These are phyloP conservation scores for Phytophthora colocasiae DNA, from an alignment of 352 stramenopile species.

Conservation along the genomic window DNA sequence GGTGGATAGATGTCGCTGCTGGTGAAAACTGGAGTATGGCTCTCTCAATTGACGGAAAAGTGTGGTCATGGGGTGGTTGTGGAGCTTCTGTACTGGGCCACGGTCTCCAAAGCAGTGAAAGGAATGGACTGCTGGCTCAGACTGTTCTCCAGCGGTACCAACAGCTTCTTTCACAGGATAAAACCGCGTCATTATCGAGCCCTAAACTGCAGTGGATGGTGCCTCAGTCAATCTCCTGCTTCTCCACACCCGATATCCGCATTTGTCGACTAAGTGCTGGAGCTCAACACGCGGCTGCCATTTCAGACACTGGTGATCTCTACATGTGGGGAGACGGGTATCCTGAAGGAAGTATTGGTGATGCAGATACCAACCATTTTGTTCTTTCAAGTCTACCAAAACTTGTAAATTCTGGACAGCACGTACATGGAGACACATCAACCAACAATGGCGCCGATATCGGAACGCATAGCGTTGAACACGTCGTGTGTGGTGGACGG, in stretches of 20 bases:
- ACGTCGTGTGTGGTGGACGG: slow-evolving; percentile 59
- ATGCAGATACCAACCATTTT: slow-evolving; percentile 2
- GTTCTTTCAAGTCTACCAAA: slow-evolving; percentile 31
- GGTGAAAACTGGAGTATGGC: slow-evolving; percentile 86
- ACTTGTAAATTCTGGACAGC: slow-evolving; percentile 34
- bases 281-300: slow-evolving; percentile 82
- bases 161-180: slow-evolving; percentile 33
- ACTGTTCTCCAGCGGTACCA: slow-evolving; percentile 55
- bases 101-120: slow-evolving; percentile 25
- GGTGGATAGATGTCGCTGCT: slow-evolving; percentile 61
- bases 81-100: slow-evolving; percentile 74
- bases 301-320: slow-evolving; percentile 89
- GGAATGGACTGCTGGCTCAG: slow-evolving; percentile 39
- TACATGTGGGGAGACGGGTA: slow-evolving; percentile 88
- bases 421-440: background rate
- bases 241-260: slow-evolving; percentile 37
- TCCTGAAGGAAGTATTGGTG: background rate
- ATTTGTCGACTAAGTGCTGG: slow-evolving; percentile 85
- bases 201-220: slow-evolving; percentile 48
- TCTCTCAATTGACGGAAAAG: slow-evolving; percentile 60
- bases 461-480: slow-evolving; percentile 44
- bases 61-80: slow-evolving; percentile 86
- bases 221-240: slow-evolving; percentile 53
- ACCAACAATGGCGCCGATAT: slow-evolving; percentile 16
- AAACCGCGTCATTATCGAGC: background rate